Percentiles rank a stretch among this genome's conserved stretches.
Conservation (phyloP, 192 early-diverging fungal genomes). For the Backusella psychrophila region DNA sequence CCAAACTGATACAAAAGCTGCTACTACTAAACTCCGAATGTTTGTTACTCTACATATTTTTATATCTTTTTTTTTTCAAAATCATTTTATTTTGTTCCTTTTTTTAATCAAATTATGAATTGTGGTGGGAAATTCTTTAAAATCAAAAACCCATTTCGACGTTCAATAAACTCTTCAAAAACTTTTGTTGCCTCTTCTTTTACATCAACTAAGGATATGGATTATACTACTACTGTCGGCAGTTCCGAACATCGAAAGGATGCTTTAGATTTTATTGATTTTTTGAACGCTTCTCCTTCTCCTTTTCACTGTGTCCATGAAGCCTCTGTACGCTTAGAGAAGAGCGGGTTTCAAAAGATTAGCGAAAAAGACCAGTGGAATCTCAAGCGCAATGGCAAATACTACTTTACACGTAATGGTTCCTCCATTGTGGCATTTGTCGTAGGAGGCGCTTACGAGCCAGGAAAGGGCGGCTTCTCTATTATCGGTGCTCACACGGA, state of each 20-base stretch:
- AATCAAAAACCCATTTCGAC: neutral
- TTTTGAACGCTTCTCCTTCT: constrained; percentile 90
- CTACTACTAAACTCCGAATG: no score
- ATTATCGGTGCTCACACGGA: constrained; percentile 97
- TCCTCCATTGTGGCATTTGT: constrained; percentile 90
- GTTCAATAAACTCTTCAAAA: neutral
- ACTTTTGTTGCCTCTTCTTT: constrained; percentile 14
- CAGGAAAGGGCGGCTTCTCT: constrained; percentile 77
- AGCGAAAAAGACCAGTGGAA: constrained; percentile 84
- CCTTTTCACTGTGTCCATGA: constrained; percentile 97
- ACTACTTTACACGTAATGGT: constrained; percentile 96
- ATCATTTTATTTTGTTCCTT: neutral
- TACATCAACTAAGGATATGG: neutral
- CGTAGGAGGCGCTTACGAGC: constrained; percentile 81
- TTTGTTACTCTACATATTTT: no score
- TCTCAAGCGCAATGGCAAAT: constrained; percentile 79
- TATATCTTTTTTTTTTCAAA: neutral
- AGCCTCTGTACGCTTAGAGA: constrained; percentile 64
- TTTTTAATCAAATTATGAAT: neutral
- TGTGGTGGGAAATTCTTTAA: constrained; percentile 2
- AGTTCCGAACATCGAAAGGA: neutral
- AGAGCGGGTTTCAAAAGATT: constrained; percentile 82
- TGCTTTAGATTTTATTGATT: constrained; percentile 71
- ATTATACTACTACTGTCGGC: neutral
- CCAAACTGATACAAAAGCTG: no score